Evolutionary conservation across 441 rosid species (phyloP).

Genomic region (Flueggea neowawraea): DNA sequence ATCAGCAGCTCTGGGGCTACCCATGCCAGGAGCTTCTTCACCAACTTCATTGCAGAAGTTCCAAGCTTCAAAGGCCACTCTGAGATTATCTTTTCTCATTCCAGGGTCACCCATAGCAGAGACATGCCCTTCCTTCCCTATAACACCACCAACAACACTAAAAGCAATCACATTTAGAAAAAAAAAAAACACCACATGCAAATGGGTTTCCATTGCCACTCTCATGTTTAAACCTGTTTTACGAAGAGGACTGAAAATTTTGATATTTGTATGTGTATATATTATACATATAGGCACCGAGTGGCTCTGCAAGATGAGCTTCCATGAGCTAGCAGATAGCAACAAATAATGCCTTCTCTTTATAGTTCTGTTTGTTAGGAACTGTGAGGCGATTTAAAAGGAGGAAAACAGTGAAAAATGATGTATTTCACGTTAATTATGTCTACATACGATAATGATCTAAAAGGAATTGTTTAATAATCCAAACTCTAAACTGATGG

Average conservation of each 20-base stretch:
- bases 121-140: constrained; percentile 7
- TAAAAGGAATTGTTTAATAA: no score
- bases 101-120: constrained; percentile 66
- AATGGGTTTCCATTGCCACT: constrained; percentile 18
- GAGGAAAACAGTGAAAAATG: no score
- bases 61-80: constrained; percentile 71
- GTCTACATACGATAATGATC: no score
- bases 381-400: no score
- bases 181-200: constrained; percentile 16
- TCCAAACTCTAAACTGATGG: no score
- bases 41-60: constrained; percentile 78
- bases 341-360: no score
- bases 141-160: constrained; percentile 10
- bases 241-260: not conserved
- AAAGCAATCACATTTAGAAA: constrained; percentile 22
- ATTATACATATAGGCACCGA: not conserved
- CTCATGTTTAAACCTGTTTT: constrained; percentile 8
- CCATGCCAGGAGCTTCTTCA: constrained; percentile 50
- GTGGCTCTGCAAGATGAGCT: no score
- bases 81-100: constrained; percentile 53
- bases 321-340: no score
- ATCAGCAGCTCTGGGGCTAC: constrained; percentile 76
- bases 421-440: no score
- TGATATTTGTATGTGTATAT: not conserved
- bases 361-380: no score